Evolutionary conservation across 2,329 filamentous ascomycete species (phyloP).

Genomic region (Thielaviopsis populi): DNA sequence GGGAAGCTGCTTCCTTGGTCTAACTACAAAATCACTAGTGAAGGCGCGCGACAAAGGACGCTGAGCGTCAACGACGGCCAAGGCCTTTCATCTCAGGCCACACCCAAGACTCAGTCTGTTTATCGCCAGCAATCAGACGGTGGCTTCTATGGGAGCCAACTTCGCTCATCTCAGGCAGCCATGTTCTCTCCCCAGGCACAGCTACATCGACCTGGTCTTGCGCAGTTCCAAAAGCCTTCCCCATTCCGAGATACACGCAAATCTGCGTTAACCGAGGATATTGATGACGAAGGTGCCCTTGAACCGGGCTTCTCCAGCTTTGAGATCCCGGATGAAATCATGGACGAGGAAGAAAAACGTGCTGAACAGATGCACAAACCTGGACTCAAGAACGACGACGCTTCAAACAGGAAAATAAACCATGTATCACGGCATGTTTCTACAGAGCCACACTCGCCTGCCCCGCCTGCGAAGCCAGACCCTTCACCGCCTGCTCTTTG

Average conservation of each 20-base stretch:
- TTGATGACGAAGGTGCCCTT: conserved; percentile 16
- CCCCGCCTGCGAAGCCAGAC: neutral
- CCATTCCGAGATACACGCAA: neutral
- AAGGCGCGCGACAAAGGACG: conserved; percentile 68
- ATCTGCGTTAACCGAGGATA: conserved; percentile 9
- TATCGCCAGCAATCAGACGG: conserved; percentile 70
- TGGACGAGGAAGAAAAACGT: conserved; percentile 5
- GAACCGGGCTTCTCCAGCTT: conserved; percentile 11
- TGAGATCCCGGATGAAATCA: conserved; percentile 8
- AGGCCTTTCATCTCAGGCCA: conserved; percentile 50
- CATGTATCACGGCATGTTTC: neutral
- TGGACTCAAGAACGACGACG: neutral
- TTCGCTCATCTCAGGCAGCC: conserved; percentile 29
- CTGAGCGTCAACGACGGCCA: conserved; percentile 43
- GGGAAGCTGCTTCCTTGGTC: conserved; percentile 76
- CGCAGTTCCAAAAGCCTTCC: conserved; percentile 9
- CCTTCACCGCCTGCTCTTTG: neutral
- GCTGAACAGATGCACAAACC: neutral
- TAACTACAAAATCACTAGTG: conserved; percentile 68
- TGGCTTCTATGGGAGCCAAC: conserved; percentile 69
- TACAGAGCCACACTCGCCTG: neutral
- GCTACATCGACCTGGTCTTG: neutral
- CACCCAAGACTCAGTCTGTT: conserved; percentile 38
- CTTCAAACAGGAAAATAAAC: neutral
- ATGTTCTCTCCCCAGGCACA: neutral